Evolutionary conservation across 2,329 filamentous ascomycete species (phyloP).

Genomic region (Trichophyton mentagrophytes): DNA sequence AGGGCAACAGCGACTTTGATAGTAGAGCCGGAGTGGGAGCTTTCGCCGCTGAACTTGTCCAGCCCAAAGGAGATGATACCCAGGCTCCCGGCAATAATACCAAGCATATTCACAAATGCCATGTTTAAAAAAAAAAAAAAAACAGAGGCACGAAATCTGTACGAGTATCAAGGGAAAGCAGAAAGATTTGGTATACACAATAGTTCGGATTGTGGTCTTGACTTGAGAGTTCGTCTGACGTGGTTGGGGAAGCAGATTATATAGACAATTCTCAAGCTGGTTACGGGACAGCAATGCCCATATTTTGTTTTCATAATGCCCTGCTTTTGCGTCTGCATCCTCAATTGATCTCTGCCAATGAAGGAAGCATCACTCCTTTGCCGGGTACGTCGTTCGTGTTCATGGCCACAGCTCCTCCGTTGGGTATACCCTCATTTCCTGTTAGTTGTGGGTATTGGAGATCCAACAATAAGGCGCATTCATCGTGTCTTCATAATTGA

Average conservation of each 20-base stretch:
- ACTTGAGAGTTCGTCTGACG: background rate
- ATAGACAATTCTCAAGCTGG: background rate
- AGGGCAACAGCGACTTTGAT: background rate
- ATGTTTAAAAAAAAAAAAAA: background rate
- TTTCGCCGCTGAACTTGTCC: background rate
- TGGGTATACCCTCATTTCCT: background rate
- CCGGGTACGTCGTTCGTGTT: background rate
- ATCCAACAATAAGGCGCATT: background rate
- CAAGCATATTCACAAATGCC: background rate
- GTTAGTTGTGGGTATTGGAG: background rate
- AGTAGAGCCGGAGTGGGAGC: background rate
- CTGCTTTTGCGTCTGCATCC: background rate
- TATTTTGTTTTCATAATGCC: background rate
- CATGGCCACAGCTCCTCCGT: background rate
- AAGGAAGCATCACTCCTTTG: background rate
- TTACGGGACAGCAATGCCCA: background rate
- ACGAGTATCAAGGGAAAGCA: too few species aligned
- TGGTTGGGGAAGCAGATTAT: background rate
- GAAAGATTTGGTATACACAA: background rate
- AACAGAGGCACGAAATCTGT: background rate
- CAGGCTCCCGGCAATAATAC: background rate
- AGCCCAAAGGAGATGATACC: background rate
- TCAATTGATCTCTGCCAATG: background rate
- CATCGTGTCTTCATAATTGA: background rate
- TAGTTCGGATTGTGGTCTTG: background rate